phyloP scores from a whole-genome alignment of 2,329 filamentous ascomycete genomes.

The Aspergillus eucalypticola region DNA sequence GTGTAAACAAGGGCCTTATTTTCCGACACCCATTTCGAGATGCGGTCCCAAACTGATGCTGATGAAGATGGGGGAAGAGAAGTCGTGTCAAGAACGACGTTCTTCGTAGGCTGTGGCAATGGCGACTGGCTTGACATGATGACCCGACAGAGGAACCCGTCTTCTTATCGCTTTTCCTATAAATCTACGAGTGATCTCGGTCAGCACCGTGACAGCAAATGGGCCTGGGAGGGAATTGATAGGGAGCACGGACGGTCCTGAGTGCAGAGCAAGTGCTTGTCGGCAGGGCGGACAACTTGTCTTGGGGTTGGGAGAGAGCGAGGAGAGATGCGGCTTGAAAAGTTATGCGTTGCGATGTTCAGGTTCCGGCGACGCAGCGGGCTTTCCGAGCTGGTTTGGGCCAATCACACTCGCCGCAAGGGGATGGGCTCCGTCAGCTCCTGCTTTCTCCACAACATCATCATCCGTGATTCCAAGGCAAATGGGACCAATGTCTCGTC shows the following conservation, averaged over 20 bases:
- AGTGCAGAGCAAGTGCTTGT: conserved; percentile 16
- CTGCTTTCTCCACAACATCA: conserved; percentile 18
- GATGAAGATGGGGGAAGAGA: conserved; percentile 51
- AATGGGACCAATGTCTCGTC: background rate
- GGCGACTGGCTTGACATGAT: conserved; percentile 45
- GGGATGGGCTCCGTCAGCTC: conserved; percentile 16
- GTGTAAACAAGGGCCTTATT: conserved; percentile 96
- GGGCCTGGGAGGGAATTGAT: background rate
- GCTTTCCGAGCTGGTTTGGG: conserved; percentile 27
- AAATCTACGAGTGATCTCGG: conserved; percentile 8
- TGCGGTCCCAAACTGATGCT: conserved; percentile 80
- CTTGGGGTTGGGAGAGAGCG: conserved; percentile 27
- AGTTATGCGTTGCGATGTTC: conserved; percentile 33
- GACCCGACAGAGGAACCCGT: conserved; percentile 25
- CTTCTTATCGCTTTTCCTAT: conserved; percentile 17
- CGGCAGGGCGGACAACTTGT: conserved; percentile 18
- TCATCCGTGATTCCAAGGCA: background rate
- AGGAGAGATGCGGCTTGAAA: conserved; percentile 37
- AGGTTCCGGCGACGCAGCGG: conserved; percentile 22
- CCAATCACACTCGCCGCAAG: conserved; percentile 33
- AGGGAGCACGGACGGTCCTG: conserved; percentile 23
- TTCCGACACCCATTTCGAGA: conserved; percentile 89
- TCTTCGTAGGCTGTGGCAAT: conserved; percentile 37
- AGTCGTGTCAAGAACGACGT: conserved; percentile 43
- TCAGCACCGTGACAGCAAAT: background rate